Base-by-base conservation (phyloP, 2,329 filamentous ascomycete species). In the Intubia oerlemansii region DNA sequence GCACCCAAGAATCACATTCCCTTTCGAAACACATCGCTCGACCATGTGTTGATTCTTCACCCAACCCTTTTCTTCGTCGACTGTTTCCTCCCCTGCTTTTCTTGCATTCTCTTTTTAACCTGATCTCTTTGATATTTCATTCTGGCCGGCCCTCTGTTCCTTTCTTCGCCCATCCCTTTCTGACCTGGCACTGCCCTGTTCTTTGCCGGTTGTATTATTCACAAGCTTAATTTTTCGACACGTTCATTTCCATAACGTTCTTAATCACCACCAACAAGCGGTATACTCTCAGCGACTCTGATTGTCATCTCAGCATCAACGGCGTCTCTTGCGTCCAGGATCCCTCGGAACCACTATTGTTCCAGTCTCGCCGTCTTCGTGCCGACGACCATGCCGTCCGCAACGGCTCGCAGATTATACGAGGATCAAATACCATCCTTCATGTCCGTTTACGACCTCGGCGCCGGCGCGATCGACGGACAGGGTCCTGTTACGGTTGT, bases 351-450 rank as follows among this genome's bases (percentile, higher is more conserved):
- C 21, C 13, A n/a, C 24, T n/a, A 18, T 22, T 18, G 17, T n/a
- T n/a, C 24, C 24, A 23, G 14, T 19, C 2, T 20, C 12, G 15
- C 22, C 22, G 10, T 12, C 24, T 18, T 14, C 16, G 21, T 26
- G 22, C 18, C 30, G 28, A 37, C 33, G 38, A 66, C 50, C 36
- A 72, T 72, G 66, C 64, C 65, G 49, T 69, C 66, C 41, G 62
- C 67, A 39, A 57, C 66, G 33, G 57, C 64, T 30, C 56, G 66
- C 40, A 61, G 64, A 47, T 47, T 69, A 41, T 71, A 67, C 47
- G 66, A 73, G 55, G 67, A 72, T 44, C 67, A 72, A 48, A 72
- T 79, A 58, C 73, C 73, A 45, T 69, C 73, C 14, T 76, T 79
- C 42, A 77, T 76, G 71, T 72, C 73, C 32, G 72, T 79, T 32